Base-by-base conservation (phyloP, 148 eudicot species). In the Dianthus caryophyllus region DNA sequence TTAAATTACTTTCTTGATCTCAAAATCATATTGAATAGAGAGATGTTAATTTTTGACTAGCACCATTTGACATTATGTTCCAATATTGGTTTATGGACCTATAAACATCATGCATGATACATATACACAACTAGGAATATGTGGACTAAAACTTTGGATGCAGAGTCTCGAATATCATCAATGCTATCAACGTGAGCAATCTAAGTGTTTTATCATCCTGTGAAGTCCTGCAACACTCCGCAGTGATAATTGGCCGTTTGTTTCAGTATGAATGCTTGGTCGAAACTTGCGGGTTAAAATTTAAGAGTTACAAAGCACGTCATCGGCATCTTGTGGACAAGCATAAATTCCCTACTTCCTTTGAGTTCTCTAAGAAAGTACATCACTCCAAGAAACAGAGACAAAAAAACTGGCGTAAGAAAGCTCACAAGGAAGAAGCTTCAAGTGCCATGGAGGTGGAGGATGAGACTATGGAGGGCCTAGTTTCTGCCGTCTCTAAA, bases 241-340 rank as follows among this genome's bases (percentile, higher is more conserved):
- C n/a, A 47, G 36, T 15, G 21, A 46, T 44, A 22, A 14, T 60
- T 48, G 46, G 24, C 22, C 67, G 5, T 52, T 36, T 61, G 67
- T 31, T 73, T 63, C 76, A 93, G 98, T 93, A 93, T 33, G 98
- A 93, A 68, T 93, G 98, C 83, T 85, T 87, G 69, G 98, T 93
- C 3, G 98, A 89, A 65, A 87, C 88, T 52, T 93, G 98, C 73
- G 91, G 75, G n/a, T 66, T 79, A 48, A 93, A 93, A 73, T 83
- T 93, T 68, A 93, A 87, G 76, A 88, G 77, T 74, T 87, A 89
- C 80, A 89, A 84, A 79, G 85, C 84, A 70, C 81, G 98, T 20
- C 96, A 89, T 59, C 95, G 86, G 44, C 98, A 93, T 85, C 87
- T 89, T 17, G 73, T 93, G 63, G 98, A 85, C 84, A 93, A 87